Evolutionary conservation across 495 filamentous ascomycete genomes (phyloP), one percentile per base, ranked within the genome.

Genomic region (Hamigera avellanea): DNA sequence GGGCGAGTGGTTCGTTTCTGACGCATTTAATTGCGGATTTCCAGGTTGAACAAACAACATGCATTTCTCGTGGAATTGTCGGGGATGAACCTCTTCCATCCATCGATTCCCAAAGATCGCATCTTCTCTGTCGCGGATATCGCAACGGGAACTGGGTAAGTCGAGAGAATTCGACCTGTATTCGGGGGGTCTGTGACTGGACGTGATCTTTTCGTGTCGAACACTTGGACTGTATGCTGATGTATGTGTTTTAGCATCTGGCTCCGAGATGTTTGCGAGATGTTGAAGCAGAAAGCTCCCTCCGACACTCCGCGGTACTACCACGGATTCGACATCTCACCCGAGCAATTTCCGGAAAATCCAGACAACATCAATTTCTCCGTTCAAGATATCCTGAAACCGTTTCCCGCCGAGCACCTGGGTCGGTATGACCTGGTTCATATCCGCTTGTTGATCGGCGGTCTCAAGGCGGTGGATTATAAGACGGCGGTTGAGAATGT

Each of bases 71-170:
- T 45, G 0, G 29, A 45, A 1, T 7, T 58, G 5, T 45, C 49
- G 9, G 41, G 48, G 5, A 41, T 40, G 8, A 36, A 44, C 8
- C 36, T 49, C 3, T 38, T 65, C 6, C 51, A 63, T 29, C 40
- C 52, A 2, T 56, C 49, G 0, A 60, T 63, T 8, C 47, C 54
- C 0, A 30, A 19, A 2, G 41, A 45, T 1, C 29, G 34, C 1
- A 34, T 61, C 8, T 33, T 32, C 0, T 23, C 49, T 1, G 36
- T 66, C 12, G 59, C 59, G 6, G 61, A 66, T 26, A 14, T 66
- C 6, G 61, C 48, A 6, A 62, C 59, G 15, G 61, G 61, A 5
- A 63, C 59, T 7, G 61, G 61, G 57, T 61, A 50, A 4, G 41
- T 44, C 9, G n/a, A n/a, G n/a, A n/a, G n/a, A n/a, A n/a, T n/a